phyloP scores from a whole-genome alignment of 164 flowering plant species.

The Sedum album region DNA sequence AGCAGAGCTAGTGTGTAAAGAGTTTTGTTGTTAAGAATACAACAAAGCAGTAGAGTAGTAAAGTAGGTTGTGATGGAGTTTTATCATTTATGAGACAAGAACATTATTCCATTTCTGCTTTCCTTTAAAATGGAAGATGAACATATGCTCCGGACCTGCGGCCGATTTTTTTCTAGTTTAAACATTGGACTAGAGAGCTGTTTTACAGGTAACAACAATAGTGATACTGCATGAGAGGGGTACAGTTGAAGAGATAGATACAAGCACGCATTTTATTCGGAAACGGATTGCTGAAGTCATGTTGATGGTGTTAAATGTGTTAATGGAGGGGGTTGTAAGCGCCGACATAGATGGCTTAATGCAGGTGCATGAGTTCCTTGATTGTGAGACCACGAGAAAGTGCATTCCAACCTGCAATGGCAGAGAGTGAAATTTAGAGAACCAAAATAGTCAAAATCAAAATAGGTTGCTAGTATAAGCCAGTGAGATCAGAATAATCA shows the following conservation, averaged over 20 bases:
- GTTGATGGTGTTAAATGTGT: not conserved
- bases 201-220: not conserved
- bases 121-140: not conserved
- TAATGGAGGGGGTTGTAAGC: not conserved
- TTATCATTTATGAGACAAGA: not conserved
- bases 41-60: not conserved
- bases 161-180: no score
- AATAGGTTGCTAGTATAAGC: not conserved
- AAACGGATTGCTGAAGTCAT: not conserved
- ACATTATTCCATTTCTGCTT: not conserved
- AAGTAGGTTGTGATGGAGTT: not conserved
- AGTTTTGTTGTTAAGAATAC: not conserved
- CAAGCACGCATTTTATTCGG: not conserved
- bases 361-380: not conserved
- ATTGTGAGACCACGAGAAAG: not conserved
- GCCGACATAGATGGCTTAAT: not conserved
- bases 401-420: not conserved
- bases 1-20: not conserved
- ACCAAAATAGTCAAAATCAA: not conserved
- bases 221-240: not conserved
- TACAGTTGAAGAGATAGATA: not conserved
- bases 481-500: not conserved
- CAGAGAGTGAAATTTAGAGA: not conserved
- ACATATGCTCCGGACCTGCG: no score
- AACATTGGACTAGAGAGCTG: not conserved